These are phyloP conservation scores for Pseudonitzschia multiseries DNA, from an alignment of 108 stramenopile species.

Conservation along the genomic window DNA sequence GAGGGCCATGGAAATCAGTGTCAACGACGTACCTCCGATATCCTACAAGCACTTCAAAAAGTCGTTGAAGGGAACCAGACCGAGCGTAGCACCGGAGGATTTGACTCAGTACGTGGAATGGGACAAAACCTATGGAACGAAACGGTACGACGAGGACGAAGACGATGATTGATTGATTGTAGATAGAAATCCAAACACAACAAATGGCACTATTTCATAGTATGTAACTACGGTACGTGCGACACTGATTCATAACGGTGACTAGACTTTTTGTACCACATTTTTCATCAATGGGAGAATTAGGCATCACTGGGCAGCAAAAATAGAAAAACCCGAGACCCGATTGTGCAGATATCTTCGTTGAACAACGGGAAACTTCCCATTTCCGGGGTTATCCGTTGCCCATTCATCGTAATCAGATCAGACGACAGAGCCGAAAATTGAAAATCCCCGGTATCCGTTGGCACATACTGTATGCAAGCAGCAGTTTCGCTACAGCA, in stretches of 20 bases:
- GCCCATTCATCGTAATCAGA: conserved; percentile 79
- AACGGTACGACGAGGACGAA: conserved; percentile 40
- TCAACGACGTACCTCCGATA: conserved; percentile 87
- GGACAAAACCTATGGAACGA: conserved; percentile 74
- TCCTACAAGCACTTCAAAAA: conserved; percentile 84
- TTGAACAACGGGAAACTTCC: conserved; percentile 70
- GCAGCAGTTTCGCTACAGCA: conserved; percentile 72
- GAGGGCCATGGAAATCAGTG: conserved; percentile 60
- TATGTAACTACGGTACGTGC: too few species aligned
- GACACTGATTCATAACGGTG: too few species aligned
- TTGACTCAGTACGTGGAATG: conserved; percentile 76
- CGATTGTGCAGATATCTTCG: conserved; percentile 78
- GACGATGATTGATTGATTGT: conserved; percentile 45
- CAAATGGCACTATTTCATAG: too few species aligned
- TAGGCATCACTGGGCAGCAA: conserved; percentile 43
- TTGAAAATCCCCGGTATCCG: conserved; percentile 57
- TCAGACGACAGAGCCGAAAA: conserved; percentile 67
- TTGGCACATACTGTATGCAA: conserved; percentile 59
- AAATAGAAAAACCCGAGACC: conserved; percentile 80
- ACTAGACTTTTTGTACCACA: too few species aligned
- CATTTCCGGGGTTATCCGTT: conserved; percentile 59
- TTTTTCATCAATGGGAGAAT: background rate
- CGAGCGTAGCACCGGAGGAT: conserved; percentile 87
- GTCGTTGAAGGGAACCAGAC: conserved; percentile 73
- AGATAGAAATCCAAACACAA: too few species aligned